phyloP scores from a whole-genome alignment of 1,139 yeast species.

The Candida mesenterica region DNA sequence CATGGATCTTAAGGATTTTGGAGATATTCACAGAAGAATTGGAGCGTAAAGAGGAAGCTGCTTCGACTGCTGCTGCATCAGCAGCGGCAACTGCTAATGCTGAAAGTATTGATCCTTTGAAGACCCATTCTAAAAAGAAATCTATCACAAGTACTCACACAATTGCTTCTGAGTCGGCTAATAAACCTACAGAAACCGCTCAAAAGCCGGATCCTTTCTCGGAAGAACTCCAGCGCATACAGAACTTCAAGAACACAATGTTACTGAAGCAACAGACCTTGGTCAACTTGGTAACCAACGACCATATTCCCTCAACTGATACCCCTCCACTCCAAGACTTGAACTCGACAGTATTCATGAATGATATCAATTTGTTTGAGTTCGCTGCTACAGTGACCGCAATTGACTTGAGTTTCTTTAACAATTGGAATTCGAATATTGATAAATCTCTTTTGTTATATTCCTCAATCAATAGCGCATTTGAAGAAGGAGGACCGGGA shows the following conservation, averaged over 20 bases:
- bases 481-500: slow-evolving; percentile 8
- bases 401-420: slow-evolving; percentile 56
- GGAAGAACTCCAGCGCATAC: slow-evolving; percentile 13
- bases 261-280: slow-evolving; percentile 36
- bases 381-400: slow-evolving; percentile 56
- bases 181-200: neutral
- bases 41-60: slow-evolving; percentile 5
- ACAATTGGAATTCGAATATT: slow-evolving; percentile 71
- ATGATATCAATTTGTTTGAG: slow-evolving; percentile 43
- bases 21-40: slow-evolving; percentile 25
- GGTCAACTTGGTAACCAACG: slow-evolving; percentile 27
- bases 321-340: slow-evolving; percentile 33
- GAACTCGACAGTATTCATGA: slow-evolving; percentile 37
- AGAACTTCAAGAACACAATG: slow-evolving; percentile 32
- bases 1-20: slow-evolving; percentile 34
- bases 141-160: neutral
- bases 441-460: slow-evolving; percentile 43
- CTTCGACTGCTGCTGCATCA: slow-evolving; percentile 6
- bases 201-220: neutral
- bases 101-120: neutral
- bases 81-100: slow-evolving; percentile 8
- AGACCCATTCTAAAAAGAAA: slow-evolving; percentile 1
- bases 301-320: slow-evolving; percentile 10
- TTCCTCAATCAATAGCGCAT: slow-evolving; percentile 25
- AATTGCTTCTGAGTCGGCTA: neutral